Evolutionary conservation across 306 rosid genomes (phyloP).

Genomic region (Aeschynomene evenia): DNA sequence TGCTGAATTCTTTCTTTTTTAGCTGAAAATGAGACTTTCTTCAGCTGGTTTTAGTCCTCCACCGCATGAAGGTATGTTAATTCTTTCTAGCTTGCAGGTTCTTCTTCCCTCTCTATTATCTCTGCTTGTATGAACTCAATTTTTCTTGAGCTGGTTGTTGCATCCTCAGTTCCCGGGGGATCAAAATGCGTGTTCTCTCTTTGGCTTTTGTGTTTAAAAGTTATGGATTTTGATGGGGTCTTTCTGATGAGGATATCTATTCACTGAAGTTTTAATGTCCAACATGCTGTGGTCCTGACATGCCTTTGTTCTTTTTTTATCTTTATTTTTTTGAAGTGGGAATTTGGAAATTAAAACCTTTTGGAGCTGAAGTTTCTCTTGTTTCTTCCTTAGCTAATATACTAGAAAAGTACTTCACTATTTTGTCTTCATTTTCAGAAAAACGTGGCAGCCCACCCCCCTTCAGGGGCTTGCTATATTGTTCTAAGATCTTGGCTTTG

Average conservation of each 20-base stretch:
- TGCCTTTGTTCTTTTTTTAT: too few species aligned
- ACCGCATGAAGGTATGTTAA: constrained; percentile 70
- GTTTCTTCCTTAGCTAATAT: constrained; percentile 7
- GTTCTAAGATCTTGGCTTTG: constrained; percentile 41
- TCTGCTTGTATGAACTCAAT: neutral
- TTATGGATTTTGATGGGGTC: neutral
- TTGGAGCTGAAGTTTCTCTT: constrained; percentile 7
- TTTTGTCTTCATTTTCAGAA: constrained; percentile 35
- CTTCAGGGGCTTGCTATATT: constrained; percentile 5
- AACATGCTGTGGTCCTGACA: neutral
- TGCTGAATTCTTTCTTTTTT: constrained; percentile 7
- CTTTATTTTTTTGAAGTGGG: neutral
- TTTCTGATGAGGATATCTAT: neutral
- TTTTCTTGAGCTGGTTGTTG: constrained; percentile 13
- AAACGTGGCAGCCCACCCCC: neutral
- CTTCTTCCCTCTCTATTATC: neutral
- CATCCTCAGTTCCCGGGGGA: neutral
- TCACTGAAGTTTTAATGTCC: neutral
- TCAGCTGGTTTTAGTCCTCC: constrained; percentile 90
- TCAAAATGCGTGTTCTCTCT: neutral
- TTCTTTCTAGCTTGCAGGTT: constrained; percentile 10
- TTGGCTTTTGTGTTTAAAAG: neutral
- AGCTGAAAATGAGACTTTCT: constrained; percentile 74
- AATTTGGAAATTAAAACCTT: neutral
- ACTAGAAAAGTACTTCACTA: constrained; percentile 1